Base-by-base conservation (phyloP, 257 asterid species). In the Paraleonurus japonicus region DNA sequence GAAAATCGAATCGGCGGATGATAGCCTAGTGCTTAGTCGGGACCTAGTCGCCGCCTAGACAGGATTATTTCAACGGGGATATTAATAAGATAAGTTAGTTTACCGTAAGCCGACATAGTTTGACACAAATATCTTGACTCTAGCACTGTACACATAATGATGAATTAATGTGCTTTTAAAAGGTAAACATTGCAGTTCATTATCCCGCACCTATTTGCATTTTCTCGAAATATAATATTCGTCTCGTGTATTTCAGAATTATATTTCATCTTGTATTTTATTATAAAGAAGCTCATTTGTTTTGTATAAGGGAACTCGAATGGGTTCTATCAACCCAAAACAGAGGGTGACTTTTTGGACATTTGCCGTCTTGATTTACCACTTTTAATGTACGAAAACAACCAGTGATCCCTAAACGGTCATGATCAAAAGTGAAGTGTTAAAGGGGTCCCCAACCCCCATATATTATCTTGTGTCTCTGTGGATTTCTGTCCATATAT, bases 401-500 rank as follows among this genome's bases (percentile, higher is more conserved):
- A 33, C 51, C 28, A 35, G 39, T 65, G 63, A 43, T 51, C 50
- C 51, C 76, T 8, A 43, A 55, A 37, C 53, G 61, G 75, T 35
- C 61, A 27, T 27, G 62, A 57, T 48, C 65, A 58, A 48, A 33
- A 33, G 16, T 39, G 54, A 67, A 67, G 60, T 45, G 45, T 64
- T 66, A 71, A 37, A 43, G 23, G 16, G 68, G 39, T 39, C 45
- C 45, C 35, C 17, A 3, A 50, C 43, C 12, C 33, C 24, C 78
- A 7, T 2, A 48, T 60, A 59, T 51, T 65, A 65, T 79, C 80
- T 63, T 57, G 41, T 58, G 63, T 63, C 73, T 64, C 43, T 55
- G 65, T 55, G 58, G 19, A 67, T 73, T 73, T 62, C 23, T 61
- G 76, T 37, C 76, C 76, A 69, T n/a, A n/a, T n/a, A n/a, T 33